A percentile compares a stretch with the other conserved stretches of the same genome.
These are phyloP conservation scores for Tetrahymena malaccensis DNA, from an alignment of 73 alveolate species.

Conservation along the genomic window DNA sequence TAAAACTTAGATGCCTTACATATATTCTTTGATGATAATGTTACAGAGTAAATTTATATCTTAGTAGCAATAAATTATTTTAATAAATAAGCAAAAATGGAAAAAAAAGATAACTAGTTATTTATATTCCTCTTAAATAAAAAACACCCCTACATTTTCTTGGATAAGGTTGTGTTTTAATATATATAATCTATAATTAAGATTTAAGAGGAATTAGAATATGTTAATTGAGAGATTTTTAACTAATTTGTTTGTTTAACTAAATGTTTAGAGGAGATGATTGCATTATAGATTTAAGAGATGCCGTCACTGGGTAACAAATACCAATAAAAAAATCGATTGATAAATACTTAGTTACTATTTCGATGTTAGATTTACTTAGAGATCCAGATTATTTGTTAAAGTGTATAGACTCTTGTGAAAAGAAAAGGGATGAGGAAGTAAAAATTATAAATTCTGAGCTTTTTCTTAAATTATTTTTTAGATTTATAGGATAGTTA, in stretches of 20 bases:
- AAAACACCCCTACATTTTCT: too few species aligned
- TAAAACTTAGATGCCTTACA: conserved; percentile 77
- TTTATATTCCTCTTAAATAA: too few species aligned
- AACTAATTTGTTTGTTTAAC: too few species aligned
- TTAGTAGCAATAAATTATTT: too few species aligned
- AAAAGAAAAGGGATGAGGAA: conserved; percentile 76
- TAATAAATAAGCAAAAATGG: too few species aligned
- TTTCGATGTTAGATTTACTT: conserved; percentile 86
- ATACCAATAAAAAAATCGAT: conserved; percentile 62
- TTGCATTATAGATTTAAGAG: conserved; percentile 78
- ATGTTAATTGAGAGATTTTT: too few species aligned
- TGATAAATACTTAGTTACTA: conserved; percentile 79
- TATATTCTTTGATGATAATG: conserved; percentile 94
- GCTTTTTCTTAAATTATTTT: not conserved
- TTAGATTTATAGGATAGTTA: conserved; percentile 33
- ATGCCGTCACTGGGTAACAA: conserved; percentile 73
- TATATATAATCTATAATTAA: too few species aligned
- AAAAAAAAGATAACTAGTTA: too few species aligned
- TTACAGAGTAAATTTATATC: conserved; percentile 33
- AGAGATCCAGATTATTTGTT: conserved; percentile 87
- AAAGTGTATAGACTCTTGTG: conserved; percentile 78
- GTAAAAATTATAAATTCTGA: conserved; percentile 1
- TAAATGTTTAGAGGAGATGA: conserved; percentile 28
- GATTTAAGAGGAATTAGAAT: too few species aligned
- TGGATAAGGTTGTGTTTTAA: too few species aligned